phyloP scores from a whole-genome alignment of 148 eudicot genomes.

The Spergularia bocconei region DNA sequence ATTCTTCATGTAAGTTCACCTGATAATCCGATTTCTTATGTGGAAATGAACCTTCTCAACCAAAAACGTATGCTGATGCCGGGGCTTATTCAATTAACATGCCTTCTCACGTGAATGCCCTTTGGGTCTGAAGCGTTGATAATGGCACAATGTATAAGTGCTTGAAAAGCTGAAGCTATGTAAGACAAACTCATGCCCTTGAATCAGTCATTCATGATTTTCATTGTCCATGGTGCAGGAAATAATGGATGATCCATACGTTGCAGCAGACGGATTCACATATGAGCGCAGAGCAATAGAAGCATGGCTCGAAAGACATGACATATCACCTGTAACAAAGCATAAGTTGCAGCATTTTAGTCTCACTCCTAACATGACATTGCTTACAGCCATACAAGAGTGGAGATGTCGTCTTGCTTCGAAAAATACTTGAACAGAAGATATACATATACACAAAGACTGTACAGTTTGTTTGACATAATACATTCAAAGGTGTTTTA shows the following conservation, averaged over 20 bases:
- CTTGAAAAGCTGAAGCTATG: no score
- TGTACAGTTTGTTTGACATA: slow-evolving; percentile 26
- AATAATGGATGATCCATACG: slow-evolving; percentile 77
- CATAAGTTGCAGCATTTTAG: slow-evolving; percentile 47
- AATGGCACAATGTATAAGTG: no score
- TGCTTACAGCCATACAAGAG: slow-evolving; percentile 72
- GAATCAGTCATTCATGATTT: no score
- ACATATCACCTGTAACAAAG: slow-evolving; percentile 69
- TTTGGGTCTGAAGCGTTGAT: no score
- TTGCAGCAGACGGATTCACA: slow-evolving; percentile 87
- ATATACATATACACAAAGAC: not conserved
- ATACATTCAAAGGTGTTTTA: not conserved
- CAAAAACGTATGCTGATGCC: no score
- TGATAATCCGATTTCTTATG: no score
- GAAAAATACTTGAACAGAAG: slow-evolving; percentile 18
- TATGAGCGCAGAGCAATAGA: slow-evolving; percentile 85
- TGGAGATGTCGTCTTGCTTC: slow-evolving; percentile 53
- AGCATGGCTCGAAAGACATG: slow-evolving; percentile 64
- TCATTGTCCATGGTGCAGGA: slow-evolving; percentile 41
- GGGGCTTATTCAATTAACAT: no score
- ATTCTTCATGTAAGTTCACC: slow-evolving; percentile 39
- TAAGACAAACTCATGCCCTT: no score
- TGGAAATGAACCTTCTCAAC: no score
- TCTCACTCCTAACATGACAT: slow-evolving; percentile 66
- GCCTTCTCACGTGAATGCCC: no score